Base-by-base conservation (phyloP, 805 yeast genomes). In the Spathaspora boniae region DNA sequence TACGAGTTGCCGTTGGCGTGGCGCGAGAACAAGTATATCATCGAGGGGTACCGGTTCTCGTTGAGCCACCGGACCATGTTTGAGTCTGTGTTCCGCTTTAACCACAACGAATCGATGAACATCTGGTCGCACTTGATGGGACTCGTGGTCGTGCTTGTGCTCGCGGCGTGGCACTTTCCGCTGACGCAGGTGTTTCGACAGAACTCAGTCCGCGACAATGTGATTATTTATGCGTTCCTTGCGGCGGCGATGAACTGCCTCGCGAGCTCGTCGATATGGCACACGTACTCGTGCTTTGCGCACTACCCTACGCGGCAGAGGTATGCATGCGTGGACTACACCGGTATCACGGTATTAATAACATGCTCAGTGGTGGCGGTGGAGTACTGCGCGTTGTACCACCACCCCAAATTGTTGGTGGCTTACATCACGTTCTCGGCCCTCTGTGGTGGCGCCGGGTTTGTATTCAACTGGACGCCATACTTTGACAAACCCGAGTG, bases 81-180 rank as follows among this genome's bases (percentile, higher is more conserved):
- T 20, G 58, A 67, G 40, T 76, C 89, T 31, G 64, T 88, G 12
- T 72, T 78, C 52, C 55, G 66, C 31, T 63, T 65, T 45, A 72
- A 47, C 56, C 98, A 93, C 60, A 91, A 91, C 55, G 98, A 91
- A 58, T 75, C 95, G 0, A 74, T 84, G 53, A 93, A 93, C 60
- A 88, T 91, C 37, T 91, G 98, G 98, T 75, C 96, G 0, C 98
- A 91, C 62, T 51, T 86, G 9, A 23, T 78, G 2, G 98, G 97
- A 9, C 74, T 83, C 2, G 20, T 76, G 2, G 49, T 76, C 19
- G 60, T 89, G 54, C 34, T 72, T 1, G 81, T 78, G 44, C 48
- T 89, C 14, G 70, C 77, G 9, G 29, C 78, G 9, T 63, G 60
- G 45, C 84, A 81, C 43, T 82, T 74, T 48, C 96, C 97, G 8